Evolutionary conservation across 2,329 filamentous ascomycete species (phyloP), one percentile per base, ranked within the genome.

Genomic region (Exophiala calicioides): DNA sequence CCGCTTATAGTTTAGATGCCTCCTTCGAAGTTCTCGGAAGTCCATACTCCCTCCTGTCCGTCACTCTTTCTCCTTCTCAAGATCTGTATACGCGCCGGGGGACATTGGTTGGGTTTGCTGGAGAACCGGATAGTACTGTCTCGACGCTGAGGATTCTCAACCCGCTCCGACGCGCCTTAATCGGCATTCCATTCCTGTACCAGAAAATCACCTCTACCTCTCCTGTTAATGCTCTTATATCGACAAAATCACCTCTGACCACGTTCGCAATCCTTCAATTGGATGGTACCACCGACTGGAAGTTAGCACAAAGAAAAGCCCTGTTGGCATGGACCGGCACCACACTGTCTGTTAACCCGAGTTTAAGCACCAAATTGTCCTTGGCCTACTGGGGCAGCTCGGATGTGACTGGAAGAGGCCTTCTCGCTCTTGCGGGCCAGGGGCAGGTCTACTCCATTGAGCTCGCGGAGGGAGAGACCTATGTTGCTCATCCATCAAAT

Each of bases 271-370:
- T 95, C 5, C 78, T 98, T 19, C 86, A 91, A 64, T 80, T 98
- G 39, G 90, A 98, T 72, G 93, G 93, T 47, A 89, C 90, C 3
- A 84, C 90, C 47, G 93, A 98, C 70, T 98, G 93, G 91, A 88
- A 95, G 75, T 75, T 98, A 6, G 80, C 88, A 5, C 90, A 97
- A 65, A 80, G 88, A 53, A 85, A 88, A 56, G 90, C 90, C 1
- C 76, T 98, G 42, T 76, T 97, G n/a, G 93, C 93, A 44, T 98
- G 93, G 93, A 95, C 91, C 0, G 93, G 93, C 20, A 88, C 95
- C 65, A 90, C 88, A 1, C 75, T 98, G 44, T 75, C 77, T 12
- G 78, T 93, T 33, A 83, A 82, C 26, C 88, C 90, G 2, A 84
- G 82, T 35, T 75, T 94, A 56, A 90, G 90, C 60, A 78, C 78